These are phyloP conservation scores for Lichtheimia ornata DNA, from an alignment of 371 early-diverging fungal species.

Conservation along the genomic window DNA sequence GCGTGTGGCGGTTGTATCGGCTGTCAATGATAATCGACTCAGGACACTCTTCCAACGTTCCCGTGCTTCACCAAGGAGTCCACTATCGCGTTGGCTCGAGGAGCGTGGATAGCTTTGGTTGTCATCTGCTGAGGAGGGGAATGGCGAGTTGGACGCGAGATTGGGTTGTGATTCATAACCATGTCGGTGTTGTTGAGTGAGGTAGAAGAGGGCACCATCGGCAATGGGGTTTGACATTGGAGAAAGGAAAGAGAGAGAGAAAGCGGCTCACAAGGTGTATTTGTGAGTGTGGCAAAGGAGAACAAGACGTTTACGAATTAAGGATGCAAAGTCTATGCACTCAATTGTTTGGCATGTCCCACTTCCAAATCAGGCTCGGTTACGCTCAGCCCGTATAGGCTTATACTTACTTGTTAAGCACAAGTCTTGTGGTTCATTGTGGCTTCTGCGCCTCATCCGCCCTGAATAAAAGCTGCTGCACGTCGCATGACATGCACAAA, in stretches of 20 bases:
- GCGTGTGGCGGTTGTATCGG: neutral
- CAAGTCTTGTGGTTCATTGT: too few species aligned
- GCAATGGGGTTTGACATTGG: conserved; percentile 42
- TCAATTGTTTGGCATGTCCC: too few species aligned
- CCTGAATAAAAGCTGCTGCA: too few species aligned
- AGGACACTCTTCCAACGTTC: conserved; percentile 5
- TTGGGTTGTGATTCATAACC: conserved; percentile 3
- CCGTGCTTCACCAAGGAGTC: conserved; percentile 3
- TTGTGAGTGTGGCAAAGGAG: too few species aligned
- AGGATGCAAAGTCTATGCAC: too few species aligned
- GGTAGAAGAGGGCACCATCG: conserved; percentile 34
- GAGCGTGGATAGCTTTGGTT: neutral
- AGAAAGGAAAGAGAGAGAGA: neutral
- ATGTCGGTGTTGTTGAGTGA: conserved; percentile 2
- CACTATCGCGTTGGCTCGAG: neutral
- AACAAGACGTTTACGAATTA: too few species aligned
- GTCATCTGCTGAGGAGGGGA: neutral
- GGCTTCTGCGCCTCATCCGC: too few species aligned
- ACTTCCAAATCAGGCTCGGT: too few species aligned
- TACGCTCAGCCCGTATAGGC: too few species aligned
- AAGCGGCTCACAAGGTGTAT: too few species aligned
- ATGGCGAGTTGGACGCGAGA: neutral
- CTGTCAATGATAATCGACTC: neutral
- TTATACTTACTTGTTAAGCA: too few species aligned
- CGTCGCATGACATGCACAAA: too few species aligned